These are phyloP conservation scores for Mycena rosella DNA, from an alignment of 768 basidiomycete genomes.

Conservation along the genomic window DNA sequence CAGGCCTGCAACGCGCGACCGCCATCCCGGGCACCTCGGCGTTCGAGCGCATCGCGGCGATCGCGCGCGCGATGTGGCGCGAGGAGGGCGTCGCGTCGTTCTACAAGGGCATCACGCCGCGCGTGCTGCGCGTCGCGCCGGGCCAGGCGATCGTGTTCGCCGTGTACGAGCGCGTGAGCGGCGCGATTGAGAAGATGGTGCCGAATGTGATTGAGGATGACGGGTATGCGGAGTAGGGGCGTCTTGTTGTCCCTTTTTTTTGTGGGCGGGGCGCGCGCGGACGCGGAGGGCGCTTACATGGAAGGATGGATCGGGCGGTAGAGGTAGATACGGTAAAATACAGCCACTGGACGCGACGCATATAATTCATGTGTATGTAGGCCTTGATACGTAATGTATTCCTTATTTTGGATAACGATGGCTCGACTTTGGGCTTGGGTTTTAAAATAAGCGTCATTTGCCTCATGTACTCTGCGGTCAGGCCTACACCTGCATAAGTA, in stretches of 20 bases:
- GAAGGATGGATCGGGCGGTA: no score
- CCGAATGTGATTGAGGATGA: slow-evolving; percentile 70
- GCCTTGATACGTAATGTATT: slow-evolving; percentile 1
- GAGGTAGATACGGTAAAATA: no score
- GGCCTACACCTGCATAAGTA: no score
- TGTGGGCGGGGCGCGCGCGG: no score
- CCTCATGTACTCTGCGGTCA: no score
- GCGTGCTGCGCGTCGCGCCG: slow-evolving; percentile 95
- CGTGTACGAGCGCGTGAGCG: slow-evolving; percentile 92
- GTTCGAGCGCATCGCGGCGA: slow-evolving; percentile 80
- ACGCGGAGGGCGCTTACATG: no score
- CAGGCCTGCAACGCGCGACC: slow-evolving; percentile 89
- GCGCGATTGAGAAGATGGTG: slow-evolving; percentile 75
- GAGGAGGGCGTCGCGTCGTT: slow-evolving; percentile 75
- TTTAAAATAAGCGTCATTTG: no score
- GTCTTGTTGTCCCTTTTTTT: no score
- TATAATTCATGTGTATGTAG: no score
- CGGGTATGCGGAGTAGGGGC: slow-evolving; percentile 70
- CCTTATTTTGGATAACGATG: neutral
- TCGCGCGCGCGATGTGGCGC: slow-evolving; percentile 94
- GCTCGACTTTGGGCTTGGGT: no score
- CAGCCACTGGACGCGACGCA: no score
- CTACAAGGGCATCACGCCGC: slow-evolving; percentile 87
- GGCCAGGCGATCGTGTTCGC: slow-evolving; percentile 98
- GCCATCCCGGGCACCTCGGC: slow-evolving; percentile 82